Percentiles rank a stretch among this genome's conserved stretches.
Evolutionary conservation across 2,329 filamentous ascomycete genomes (phyloP).

Genomic region (Fusarium newnesense): DNA sequence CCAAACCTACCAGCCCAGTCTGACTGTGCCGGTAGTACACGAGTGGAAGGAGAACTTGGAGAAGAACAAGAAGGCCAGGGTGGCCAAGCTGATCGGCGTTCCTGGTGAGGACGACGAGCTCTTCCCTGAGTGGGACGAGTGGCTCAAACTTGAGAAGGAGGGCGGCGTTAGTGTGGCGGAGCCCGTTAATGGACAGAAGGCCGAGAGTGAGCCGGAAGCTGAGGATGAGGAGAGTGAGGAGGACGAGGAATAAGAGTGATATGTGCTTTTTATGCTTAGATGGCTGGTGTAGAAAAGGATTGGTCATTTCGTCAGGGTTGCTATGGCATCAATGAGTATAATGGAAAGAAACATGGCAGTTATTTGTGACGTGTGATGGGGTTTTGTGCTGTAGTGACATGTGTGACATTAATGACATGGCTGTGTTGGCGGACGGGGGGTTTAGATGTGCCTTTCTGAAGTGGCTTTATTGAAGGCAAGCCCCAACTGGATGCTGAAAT

Average conservation of each 20-base stretch:
- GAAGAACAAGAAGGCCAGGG: conserved; percentile 84
- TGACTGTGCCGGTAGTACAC: conserved; percentile 72
- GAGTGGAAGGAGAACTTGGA: conserved; percentile 88
- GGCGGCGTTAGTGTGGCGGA: conserved; percentile 56
- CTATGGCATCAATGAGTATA: conserved; percentile 47
- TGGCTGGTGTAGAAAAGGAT: conserved; percentile 46
- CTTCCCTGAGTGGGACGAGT: conserved; percentile 97
- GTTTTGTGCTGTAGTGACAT: neutral
- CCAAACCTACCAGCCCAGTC: conserved; percentile 93
- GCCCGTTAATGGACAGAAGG: conserved; percentile 38
- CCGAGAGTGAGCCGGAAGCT: conserved; percentile 36
- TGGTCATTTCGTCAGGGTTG: conserved; percentile 45
- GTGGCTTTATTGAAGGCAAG: neutral
- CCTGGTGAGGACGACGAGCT: conserved; percentile 87
- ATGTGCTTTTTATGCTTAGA: conserved; percentile 43
- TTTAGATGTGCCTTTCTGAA: neutral
- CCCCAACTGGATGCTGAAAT: neutral
- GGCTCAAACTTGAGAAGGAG: conserved; percentile 81
- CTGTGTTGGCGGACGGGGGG: neutral
- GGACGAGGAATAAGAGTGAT: conserved; percentile 40
- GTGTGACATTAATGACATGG: neutral
- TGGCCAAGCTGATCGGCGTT: conserved; percentile 83
- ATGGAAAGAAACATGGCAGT: conserved; percentile 42
- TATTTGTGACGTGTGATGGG: neutral
- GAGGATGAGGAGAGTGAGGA: conserved; percentile 42